phyloP scores from a whole-genome alignment of 1,284 basidiomycete genomes.

The Lentinus polychrous region DNA sequence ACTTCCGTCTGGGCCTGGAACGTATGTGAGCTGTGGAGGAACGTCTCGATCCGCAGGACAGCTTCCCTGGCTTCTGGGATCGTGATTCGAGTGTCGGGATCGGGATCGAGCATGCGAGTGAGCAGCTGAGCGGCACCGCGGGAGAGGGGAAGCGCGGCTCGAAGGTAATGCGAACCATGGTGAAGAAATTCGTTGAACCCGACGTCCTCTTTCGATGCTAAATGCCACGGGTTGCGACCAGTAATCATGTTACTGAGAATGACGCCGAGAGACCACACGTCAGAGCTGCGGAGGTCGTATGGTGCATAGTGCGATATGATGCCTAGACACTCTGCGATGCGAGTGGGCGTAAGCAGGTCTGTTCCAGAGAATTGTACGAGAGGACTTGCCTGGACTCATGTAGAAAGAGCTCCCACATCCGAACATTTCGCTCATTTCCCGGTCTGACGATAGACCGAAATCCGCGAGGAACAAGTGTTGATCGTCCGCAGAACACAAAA shows the following conservation, averaged over 20 bases:
- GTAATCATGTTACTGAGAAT: constrained; percentile 60
- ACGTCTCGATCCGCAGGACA: constrained; percentile 19
- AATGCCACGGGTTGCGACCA: constrained; percentile 63
- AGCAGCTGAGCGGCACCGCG: constrained; percentile 30
- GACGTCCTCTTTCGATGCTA: constrained; percentile 44
- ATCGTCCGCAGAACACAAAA: constrained; percentile 43
- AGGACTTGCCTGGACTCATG: constrained; percentile 44
- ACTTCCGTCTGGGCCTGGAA: neutral
- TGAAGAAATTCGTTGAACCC: constrained; percentile 49
- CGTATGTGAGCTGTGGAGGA: constrained; percentile 16
- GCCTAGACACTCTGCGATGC: constrained; percentile 49
- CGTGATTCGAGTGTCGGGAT: constrained; percentile 20
- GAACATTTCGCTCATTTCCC: constrained; percentile 42
- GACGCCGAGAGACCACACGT: constrained; percentile 70
- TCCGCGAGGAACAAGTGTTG: constrained; percentile 49
- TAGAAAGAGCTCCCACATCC: constrained; percentile 50
- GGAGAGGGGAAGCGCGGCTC: constrained; percentile 43
- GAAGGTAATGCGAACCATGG: constrained; percentile 37
- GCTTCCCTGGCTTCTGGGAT: constrained; percentile 20
- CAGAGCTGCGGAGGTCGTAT: constrained; percentile 51
- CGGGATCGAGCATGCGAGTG: constrained; percentile 20
- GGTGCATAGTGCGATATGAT: constrained; percentile 23
- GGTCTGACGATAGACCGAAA: constrained; percentile 63
- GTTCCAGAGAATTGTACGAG: neutral
- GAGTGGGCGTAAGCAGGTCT: neutral